These are phyloP conservation scores for Camellia japonica DNA, from an alignment of 148 eudicot genomes.

Conservation along the genomic window DNA sequence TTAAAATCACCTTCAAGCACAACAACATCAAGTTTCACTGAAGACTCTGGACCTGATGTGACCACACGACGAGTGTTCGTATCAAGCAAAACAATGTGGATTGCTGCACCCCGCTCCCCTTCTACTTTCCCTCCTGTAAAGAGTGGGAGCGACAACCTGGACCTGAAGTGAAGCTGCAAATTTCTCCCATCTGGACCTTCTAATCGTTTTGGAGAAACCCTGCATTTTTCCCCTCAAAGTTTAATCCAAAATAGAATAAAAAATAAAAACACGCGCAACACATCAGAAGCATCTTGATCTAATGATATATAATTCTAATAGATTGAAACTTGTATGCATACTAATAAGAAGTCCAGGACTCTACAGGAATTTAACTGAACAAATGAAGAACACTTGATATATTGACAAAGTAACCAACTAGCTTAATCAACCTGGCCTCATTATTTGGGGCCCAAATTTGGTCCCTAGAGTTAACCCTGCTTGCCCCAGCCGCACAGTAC, in stretches of 20 bases:
- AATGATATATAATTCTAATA: too few species aligned
- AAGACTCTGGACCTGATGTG: conserved; percentile 76
- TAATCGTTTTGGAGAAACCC: conserved; percentile 70
- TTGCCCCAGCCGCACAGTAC: background rate
- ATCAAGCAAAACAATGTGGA: conserved; percentile 74
- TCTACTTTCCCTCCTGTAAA: conserved; percentile 89
- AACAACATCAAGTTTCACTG: conserved; percentile 74
- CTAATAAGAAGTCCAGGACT: background rate
- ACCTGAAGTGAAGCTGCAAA: conserved; percentile 71
- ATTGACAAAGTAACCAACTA: background rate
- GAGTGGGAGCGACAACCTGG: conserved; percentile 75
- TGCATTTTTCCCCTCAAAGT: conserved; percentile 26
- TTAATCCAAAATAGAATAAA: background rate
- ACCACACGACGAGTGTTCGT: conserved; percentile 66
- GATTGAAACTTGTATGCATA: too few species aligned
- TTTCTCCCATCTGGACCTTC: conserved; percentile 79
- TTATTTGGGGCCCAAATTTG: background rate
- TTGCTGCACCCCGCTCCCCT: conserved; percentile 86
- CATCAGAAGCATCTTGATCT: too few species aligned
- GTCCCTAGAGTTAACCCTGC: background rate
- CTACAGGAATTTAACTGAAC: background rate
- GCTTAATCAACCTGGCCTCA: background rate
- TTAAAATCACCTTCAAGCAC: conserved; percentile 97
- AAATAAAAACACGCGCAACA: too few species aligned
- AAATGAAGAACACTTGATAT: background rate